These are phyloP conservation scores for Dimocarpus longan DNA, from an alignment of 345 rosid genomes.

Conservation along the genomic window DNA sequence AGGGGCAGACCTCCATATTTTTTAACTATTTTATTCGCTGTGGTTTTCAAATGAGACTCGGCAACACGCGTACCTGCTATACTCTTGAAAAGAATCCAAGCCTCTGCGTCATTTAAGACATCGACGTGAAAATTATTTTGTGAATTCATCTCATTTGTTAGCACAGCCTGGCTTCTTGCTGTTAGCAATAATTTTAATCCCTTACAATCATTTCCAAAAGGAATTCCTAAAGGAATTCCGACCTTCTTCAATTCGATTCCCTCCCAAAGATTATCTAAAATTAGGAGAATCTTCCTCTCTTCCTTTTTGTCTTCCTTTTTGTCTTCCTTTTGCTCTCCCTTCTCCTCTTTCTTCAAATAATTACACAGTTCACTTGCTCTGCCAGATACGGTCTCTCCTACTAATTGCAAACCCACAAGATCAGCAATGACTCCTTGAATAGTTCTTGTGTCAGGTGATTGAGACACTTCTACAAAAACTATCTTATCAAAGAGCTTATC, in stretches of 20 bases:
- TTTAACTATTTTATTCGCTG: neutral
- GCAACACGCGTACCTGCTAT: neutral
- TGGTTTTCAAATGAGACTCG: neutral
- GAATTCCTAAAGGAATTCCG: slow-evolving; percentile 16
- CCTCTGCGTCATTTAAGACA: neutral
- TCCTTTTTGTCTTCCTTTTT: no score
- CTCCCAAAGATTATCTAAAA: slow-evolving; percentile 14
- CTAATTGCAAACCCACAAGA: neutral
- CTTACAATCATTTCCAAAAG: neutral
- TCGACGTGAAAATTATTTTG: neutral
- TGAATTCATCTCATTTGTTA: neutral
- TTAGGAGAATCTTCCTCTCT: slow-evolving; percentile 4
- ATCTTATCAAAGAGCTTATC: slow-evolving; percentile 20
- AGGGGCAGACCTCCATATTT: slow-evolving; percentile 16
- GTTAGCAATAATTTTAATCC: slow-evolving; percentile 10
- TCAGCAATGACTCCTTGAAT: slow-evolving; percentile 6
- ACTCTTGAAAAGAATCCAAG: neutral
- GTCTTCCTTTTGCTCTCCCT: no score
- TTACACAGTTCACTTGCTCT: neutral
- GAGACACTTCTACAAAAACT: neutral
- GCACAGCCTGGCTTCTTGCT: neutral
- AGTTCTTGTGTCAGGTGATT: neutral
- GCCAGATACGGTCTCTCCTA: neutral
- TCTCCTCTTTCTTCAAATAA: neutral
- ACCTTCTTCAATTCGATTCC: neutral